Percentiles rank a stretch among this genome's conserved stretches.
Conservation (phyloP, 352 stramenopile genomes). For the Halophytophthora batemanensis region DNA sequence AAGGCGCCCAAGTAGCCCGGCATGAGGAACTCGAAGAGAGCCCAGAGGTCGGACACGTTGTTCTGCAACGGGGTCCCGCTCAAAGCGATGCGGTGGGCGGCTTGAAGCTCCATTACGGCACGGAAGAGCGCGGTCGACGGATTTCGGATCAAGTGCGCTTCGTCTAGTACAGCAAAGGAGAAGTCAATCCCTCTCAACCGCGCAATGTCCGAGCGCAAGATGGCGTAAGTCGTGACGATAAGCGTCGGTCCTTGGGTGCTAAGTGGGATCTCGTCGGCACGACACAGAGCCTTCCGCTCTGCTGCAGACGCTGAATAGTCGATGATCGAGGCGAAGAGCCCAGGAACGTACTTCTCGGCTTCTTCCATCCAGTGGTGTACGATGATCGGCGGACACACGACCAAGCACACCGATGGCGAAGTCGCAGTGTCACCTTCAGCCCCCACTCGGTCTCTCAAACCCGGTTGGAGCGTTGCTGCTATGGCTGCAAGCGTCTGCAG, state of each 20-base stretch:
- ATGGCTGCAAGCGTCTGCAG: constrained; percentile 92
- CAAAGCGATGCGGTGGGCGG: constrained; percentile 91
- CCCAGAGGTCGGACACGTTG: constrained; percentile 96
- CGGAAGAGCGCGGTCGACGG: constrained; percentile 87
- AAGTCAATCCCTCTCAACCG: constrained; percentile 56
- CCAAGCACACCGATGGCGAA: constrained; percentile 46
- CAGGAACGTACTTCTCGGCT: constrained; percentile 79
- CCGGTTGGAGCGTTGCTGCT: constrained; percentile 44
- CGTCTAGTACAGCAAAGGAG: constrained; percentile 93
- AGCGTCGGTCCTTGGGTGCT: constrained; percentile 22
- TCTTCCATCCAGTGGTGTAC: constrained; percentile 94
- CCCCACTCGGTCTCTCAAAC: not conserved
- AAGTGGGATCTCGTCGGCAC: constrained; percentile 9
- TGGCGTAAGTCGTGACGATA: constrained; percentile 83
- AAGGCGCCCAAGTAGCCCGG: constrained; percentile 95
- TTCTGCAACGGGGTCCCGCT: constrained; percentile 98
- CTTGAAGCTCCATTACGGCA: constrained; percentile 73
- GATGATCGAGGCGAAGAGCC: constrained; percentile 58
- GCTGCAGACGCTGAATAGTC: constrained; percentile 69
- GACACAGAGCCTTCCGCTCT: constrained; percentile 43
- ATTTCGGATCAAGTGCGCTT: constrained; percentile 98
- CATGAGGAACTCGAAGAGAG: constrained; percentile 97
- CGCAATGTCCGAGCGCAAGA: constrained; percentile 80
- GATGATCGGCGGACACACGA: constrained; percentile 95
- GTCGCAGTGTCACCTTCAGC: not conserved